Evolutionary conservation across 768 basidiomycete species (phyloP), one percentile per base, ranked within the genome.

Genomic region (Mycena metata): DNA sequence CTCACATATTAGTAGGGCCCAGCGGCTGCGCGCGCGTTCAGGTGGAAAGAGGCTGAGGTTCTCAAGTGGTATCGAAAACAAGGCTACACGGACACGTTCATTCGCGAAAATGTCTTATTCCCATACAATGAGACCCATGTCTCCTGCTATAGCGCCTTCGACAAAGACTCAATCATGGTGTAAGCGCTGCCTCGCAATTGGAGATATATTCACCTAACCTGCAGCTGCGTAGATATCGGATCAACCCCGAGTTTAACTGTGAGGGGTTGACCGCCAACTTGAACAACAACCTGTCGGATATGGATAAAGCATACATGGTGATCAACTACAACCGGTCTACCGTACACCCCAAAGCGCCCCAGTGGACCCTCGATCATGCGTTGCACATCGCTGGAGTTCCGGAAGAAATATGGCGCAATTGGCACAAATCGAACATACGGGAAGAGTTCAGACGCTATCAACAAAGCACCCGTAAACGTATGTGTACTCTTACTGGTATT

Each of bases 1-100:
- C n/a, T n/a, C n/a, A n/a, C n/a, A n/a, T n/a, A 30, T 7, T 54
- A 16, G 24, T n/a, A 70, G 57, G 64, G 70, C 35, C 70, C 70
- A 10, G 63, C 62, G 23, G 39, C 62, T 26, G 57, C 57, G 15
- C 42, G 51, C 15, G 35, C 23, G 49, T 23, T 67, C 43, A 43
- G 47, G 16, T 51, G 47, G 33, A 47, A 67, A n/a, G 43, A 43
- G 26, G 58, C 41, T 5, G 58, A 46, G n/a, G 57, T 60, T n/a
- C 47, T 42, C 7, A 33, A 11, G 39, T 67, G 51, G 45, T 67
- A 60, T 43, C 15, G 41, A 30, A 39, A n/a, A 5, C 24, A 46
- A 17, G 46, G 47, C 17, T 47, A 35, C 33, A 19, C 16, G 15
- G 42, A 50, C 13, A 33, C 19, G 42, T 36, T 52, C 13, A 43